Evolutionary conservation across 345 rosid genomes (phyloP).

Genomic region (Salix caprea): DNA sequence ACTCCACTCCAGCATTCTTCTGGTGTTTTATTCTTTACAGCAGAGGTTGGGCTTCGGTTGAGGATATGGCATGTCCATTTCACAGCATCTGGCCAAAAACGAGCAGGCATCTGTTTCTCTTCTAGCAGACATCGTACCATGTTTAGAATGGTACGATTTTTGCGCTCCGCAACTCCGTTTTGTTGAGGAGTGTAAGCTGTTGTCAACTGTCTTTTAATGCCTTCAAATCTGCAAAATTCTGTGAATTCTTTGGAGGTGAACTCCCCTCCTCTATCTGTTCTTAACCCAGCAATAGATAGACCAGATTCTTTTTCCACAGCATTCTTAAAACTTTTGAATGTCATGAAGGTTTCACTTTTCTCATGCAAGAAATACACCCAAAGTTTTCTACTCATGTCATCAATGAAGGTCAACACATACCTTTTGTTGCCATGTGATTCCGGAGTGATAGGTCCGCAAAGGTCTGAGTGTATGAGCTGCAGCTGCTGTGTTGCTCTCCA

Average conservation of each 20-base stretch:
- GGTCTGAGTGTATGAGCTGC: background rate
- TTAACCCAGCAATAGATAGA: background rate
- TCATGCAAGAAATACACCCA: conserved; percentile 1
- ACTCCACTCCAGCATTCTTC: background rate
- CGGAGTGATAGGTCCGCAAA: conserved; percentile 2
- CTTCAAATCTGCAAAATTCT: background rate
- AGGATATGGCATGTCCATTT: background rate
- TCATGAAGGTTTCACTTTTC: background rate
- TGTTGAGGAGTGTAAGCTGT: background rate
- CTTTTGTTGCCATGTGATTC: background rate
- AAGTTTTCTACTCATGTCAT: background rate
- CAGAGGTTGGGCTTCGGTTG: background rate
- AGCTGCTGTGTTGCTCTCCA: conserved; percentile 7
- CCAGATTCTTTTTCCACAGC: background rate
- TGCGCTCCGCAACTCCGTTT: too few species aligned
- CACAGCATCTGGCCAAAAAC: background rate
- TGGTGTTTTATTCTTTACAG: background rate
- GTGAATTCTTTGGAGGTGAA: background rate
- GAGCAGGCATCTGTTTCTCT: background rate
- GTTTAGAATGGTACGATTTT: background rate
- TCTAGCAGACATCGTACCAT: background rate
- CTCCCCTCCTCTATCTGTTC: background rate
- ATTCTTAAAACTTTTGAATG: background rate
- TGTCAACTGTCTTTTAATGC: background rate
- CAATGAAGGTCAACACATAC: conserved; percentile 1